A percentile compares a stretch with the other conserved stretches of the same genome.
Evolutionary conservation across 768 basidiomycete species (phyloP).

Genomic region (Udeniomyces megalosporus): DNA sequence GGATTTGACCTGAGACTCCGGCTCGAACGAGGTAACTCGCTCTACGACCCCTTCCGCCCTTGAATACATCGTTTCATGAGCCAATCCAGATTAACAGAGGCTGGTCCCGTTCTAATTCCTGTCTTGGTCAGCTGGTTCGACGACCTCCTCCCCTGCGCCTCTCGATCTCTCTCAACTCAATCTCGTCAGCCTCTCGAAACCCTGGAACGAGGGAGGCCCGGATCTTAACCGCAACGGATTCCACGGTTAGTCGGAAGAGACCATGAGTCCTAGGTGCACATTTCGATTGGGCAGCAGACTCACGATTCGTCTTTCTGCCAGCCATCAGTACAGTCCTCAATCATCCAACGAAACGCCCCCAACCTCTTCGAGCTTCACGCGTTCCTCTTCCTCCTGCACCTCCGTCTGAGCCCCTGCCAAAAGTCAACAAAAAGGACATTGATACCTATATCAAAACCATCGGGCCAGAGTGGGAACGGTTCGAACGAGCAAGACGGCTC

Average conservation of each 20-base stretch:
- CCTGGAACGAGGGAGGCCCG: conserved; percentile 3
- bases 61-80: no score
- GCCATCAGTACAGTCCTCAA: conserved; percentile 89
- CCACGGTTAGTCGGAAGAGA: conserved; percentile 14
- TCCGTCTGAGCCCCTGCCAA: conserved; percentile 35
- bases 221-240: neutral
- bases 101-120: neutral
- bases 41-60: neutral
- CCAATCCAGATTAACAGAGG: no score
- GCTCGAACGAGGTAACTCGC: conserved; percentile 1
- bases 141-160: neutral
- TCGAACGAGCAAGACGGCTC: conserved; percentile 30
- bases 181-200: conserved; percentile 9
- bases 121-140: neutral
- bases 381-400: conserved; percentile 49
- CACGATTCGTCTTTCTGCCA: conserved; percentile 26
- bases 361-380: conserved; percentile 68
- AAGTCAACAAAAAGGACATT: conserved; percentile 63
- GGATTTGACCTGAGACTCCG: neutral
- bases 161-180: conserved; percentile 14
- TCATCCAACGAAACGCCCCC: conserved; percentile 66
- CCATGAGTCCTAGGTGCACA: neutral
- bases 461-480: conserved; percentile 58
- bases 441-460: conserved; percentile 62
- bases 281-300: neutral